phyloP scores from a whole-genome alignment of 345 rosid genomes.

The Bruguiera sexangula region DNA sequence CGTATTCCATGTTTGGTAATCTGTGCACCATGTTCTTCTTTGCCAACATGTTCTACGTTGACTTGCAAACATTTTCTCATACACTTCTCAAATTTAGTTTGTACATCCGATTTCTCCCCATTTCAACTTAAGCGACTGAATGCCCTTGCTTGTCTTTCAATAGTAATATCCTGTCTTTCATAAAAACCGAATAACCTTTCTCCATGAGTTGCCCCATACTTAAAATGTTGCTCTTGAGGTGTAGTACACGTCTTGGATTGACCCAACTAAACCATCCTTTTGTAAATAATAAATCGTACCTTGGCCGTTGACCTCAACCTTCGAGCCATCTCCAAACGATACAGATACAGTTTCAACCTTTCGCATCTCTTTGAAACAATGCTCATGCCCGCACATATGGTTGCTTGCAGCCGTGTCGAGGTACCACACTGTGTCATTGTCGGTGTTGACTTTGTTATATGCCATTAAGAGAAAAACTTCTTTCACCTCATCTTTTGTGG shows the following conservation, averaged over 20 bases:
- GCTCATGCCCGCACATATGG: slow-evolving; percentile 1
- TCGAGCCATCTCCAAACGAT: slow-evolving; percentile 9
- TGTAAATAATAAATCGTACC: slow-evolving; percentile 1
- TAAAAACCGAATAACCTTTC: neutral
- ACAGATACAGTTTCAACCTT: neutral
- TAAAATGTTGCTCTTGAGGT: neutral
- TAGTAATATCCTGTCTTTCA: neutral
- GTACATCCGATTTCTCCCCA: neutral
- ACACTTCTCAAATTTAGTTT: neutral
- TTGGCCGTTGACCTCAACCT: slow-evolving; percentile 3
- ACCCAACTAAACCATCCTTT: neutral
- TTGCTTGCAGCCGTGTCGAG: slow-evolving; percentile 7
- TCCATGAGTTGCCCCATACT: slow-evolving; percentile 4
- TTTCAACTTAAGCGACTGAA: neutral
- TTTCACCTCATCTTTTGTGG: slow-evolving; percentile 1
- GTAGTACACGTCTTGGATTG: neutral
- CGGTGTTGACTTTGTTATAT: slow-evolving; percentile 4
- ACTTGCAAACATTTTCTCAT: too few species aligned
- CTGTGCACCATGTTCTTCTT: slow-evolving; percentile 2
- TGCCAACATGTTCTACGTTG: neutral
- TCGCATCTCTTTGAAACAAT: slow-evolving; percentile 2
- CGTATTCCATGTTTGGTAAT: neutral
- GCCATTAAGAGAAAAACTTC: slow-evolving; percentile 16
- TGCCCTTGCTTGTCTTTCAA: slow-evolving; percentile 1
- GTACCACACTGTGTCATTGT: slow-evolving; percentile 15